Evolutionary conservation across 352 stramenopile species (phyloP).

Genomic region (Pythium folliculosum): DNA sequence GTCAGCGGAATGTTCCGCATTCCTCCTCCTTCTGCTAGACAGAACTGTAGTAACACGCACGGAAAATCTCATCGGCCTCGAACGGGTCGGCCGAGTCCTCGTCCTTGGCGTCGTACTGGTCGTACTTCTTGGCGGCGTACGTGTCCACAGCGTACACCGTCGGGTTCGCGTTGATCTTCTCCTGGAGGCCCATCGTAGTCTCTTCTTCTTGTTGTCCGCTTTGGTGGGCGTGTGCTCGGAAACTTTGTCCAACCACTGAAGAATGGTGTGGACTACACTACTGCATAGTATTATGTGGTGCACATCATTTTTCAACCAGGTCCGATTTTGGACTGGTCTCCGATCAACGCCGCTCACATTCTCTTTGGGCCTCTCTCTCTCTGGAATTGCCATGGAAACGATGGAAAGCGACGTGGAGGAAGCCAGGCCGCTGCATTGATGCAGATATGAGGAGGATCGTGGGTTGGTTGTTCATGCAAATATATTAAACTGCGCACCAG

Average conservation of each 20-base stretch:
- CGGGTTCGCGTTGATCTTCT: constrained; percentile 90
- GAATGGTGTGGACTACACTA: background rate
- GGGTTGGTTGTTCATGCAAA: constrained; percentile 15
- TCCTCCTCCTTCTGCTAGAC: background rate
- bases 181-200: constrained; percentile 53
- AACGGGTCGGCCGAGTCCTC: constrained; percentile 77
- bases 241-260: background rate
- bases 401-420: background rate
- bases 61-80: constrained; percentile 85
- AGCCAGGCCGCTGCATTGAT: background rate
- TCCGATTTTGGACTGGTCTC: background rate
- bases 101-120: constrained; percentile 59
- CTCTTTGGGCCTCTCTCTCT: background rate
- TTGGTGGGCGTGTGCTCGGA: background rate
- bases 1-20: too few relatives aligned
- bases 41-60: constrained; percentile 35
- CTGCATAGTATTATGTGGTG: background rate
- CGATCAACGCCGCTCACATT: background rate
- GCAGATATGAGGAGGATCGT: background rate
- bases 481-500: constrained; percentile 30
- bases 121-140: constrained; percentile 57
- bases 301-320: background rate
- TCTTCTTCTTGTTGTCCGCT: constrained; percentile 2
- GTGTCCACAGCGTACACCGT: constrained; percentile 81
- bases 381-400: too few relatives aligned